Evolutionary conservation across 441 rosid species (phyloP).

Genomic region (Biscutella laevigata): DNA sequence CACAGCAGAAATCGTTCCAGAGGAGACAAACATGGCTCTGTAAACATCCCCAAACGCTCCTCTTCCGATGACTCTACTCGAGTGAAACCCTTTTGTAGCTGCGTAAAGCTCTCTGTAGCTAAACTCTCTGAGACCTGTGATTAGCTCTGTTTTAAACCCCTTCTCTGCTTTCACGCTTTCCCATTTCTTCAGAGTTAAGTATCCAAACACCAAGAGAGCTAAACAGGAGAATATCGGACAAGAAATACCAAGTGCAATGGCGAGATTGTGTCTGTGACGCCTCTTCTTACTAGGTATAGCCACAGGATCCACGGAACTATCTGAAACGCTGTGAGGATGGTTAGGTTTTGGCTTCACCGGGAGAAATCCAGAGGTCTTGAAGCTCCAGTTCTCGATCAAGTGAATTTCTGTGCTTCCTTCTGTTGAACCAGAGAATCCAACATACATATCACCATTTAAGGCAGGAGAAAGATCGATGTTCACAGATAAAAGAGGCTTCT

Average conservation of each 20-base stretch:
- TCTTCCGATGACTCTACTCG: constrained; percentile 64
- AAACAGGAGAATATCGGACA: constrained; percentile 66
- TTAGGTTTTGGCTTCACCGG: constrained; percentile 43
- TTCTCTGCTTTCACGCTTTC: constrained; percentile 38
- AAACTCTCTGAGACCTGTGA: constrained; percentile 65
- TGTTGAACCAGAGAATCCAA: constrained; percentile 83
- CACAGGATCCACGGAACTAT: constrained; percentile 39
- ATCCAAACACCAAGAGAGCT: constrained; percentile 54
- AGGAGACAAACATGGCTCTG: constrained; percentile 46
- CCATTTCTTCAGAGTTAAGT: constrained; percentile 57
- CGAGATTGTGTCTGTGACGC: constrained; percentile 29
- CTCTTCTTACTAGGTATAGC: constrained; percentile 22
- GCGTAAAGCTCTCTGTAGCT: constrained; percentile 56
- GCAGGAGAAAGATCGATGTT: constrained; percentile 54
- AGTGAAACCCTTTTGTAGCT: constrained; percentile 80
- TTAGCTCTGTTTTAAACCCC: constrained; percentile 51
- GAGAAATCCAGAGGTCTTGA: constrained; percentile 48
- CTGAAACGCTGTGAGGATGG: constrained; percentile 68
- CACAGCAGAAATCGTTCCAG: constrained; percentile 65
- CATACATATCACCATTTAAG: constrained; percentile 48
- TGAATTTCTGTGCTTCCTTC: constrained; percentile 94
- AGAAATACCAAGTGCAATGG: constrained; percentile 65
- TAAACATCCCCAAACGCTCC: constrained; percentile 92
- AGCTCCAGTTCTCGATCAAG: constrained; percentile 61
- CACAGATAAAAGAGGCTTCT: constrained; percentile 41